Base-by-base conservation (phyloP, 2,329 filamentous ascomycete species). In the Apiospora arundinis region DNA sequence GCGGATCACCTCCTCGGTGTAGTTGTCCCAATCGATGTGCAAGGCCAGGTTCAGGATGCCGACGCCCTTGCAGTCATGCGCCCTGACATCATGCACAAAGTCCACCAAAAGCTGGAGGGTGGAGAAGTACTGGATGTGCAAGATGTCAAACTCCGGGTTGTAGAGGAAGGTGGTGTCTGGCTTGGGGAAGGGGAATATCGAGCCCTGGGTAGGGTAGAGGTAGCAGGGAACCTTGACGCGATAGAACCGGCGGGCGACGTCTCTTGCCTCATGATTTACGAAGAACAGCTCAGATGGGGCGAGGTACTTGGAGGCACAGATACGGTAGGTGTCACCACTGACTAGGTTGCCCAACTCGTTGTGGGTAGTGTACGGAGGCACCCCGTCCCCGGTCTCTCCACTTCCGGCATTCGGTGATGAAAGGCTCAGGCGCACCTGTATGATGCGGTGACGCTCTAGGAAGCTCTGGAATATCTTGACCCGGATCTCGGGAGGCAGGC, bases 1-100 rank as follows among this genome's bases (percentile, higher is more conserved):
- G 18, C 66, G 66, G 23, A 68, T 48, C 1, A 63, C 56, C 56
- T 63, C 56, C 56, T 63, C 56, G 56, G 18, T 63, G 56, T 63
- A 63, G 56, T 63, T 63, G 56, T 63, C 56, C 56, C 56, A 63
- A 44, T 68, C 66, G 44, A 68, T 45, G 66, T 48, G 66, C 25
- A 68, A 48, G 25, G 46, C 66, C 25, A 68, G 44, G 14, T 48
- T 21, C 23, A 21, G 25, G 44, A 68, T 37, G 66, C 66, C 66
- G 25, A 32, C 9, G 8, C 25, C 25, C 44, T 48, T 68, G 44
- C 23, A 23, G 25, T 68, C 66, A 23, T 68, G 44, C 12, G 66
- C 66, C 44, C 25, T 45, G 23, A 68, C 44, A 40, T 68, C 66
- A 23, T 68, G 66, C 25, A 68, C 44, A 44, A 68, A 68, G n/a